These are phyloP conservation scores for Aquanectria penicillioides DNA, from an alignment of 2,329 filamentous ascomycete species.

Conservation along the genomic window DNA sequence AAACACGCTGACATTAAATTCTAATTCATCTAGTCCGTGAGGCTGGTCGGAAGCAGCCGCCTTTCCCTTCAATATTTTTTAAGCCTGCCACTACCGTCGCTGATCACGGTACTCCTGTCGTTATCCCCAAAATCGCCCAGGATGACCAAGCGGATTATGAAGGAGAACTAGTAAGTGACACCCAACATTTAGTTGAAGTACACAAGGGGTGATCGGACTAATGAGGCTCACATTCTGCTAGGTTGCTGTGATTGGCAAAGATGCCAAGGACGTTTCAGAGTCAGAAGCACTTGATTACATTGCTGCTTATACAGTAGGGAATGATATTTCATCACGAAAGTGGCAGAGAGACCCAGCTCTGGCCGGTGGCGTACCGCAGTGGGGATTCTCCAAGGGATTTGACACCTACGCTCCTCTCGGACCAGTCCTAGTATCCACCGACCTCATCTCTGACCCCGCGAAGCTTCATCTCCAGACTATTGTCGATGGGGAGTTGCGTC, in stretches of 20 bases:
- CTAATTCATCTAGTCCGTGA: slow-evolving; percentile 57
- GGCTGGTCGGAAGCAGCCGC: slow-evolving; percentile 59
- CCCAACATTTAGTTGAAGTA: too few species aligned
- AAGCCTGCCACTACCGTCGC: slow-evolving; percentile 55
- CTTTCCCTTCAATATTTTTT: slow-evolving; percentile 61
- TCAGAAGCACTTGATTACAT: slow-evolving; percentile 59
- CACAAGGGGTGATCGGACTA: too few species aligned
- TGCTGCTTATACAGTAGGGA: slow-evolving; percentile 63
- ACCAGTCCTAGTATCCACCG: slow-evolving; percentile 54
- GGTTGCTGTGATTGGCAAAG: slow-evolving; percentile 57
- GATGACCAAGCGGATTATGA: slow-evolving; percentile 60
- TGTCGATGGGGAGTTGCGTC: slow-evolving; percentile 59
- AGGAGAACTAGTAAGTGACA: slow-evolving; percentile 49
- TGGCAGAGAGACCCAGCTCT: slow-evolving; percentile 59
- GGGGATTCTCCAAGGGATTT: slow-evolving; percentile 66
- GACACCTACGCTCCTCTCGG: slow-evolving; percentile 65
- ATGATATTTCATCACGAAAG: slow-evolving; percentile 65
- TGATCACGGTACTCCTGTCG: slow-evolving; percentile 49
- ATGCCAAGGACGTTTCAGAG: slow-evolving; percentile 58
- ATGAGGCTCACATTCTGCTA: too few species aligned
- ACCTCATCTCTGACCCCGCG: slow-evolving; percentile 54
- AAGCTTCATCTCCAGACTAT: slow-evolving; percentile 55
- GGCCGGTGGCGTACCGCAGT: slow-evolving; percentile 64
- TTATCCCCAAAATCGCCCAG: slow-evolving; percentile 60
- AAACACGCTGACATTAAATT: too few species aligned